Conservation (phyloP, 2,329 filamentous ascomycete genomes). For the Phyllosticta citribraziliensis region DNA sequence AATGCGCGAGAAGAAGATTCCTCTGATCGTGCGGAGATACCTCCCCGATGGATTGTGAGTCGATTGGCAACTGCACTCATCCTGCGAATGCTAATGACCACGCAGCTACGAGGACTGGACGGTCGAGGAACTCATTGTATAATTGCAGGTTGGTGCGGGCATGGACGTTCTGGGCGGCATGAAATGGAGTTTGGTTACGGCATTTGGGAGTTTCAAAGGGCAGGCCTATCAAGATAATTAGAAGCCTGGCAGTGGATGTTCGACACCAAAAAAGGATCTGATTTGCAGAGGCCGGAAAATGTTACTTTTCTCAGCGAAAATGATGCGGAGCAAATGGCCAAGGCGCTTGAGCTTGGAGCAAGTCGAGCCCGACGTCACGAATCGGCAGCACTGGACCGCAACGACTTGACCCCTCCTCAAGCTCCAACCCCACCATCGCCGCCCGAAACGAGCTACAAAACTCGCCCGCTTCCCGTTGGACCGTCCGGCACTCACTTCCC, state of each 20-base stretch:
- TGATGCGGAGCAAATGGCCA: conserved; percentile 7
- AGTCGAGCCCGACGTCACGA: conserved; percentile 6
- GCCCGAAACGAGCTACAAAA: conserved; percentile 8
- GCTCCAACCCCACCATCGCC: conserved; percentile 8
- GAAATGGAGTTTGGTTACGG: conserved; percentile 23
- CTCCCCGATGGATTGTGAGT: conserved; percentile 92
- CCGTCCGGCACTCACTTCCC: not conserved
- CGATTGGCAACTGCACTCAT: not conserved
- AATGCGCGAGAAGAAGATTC: conserved; percentile 96
- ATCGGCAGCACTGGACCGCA: not conserved
- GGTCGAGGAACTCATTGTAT: conserved; percentile 74
- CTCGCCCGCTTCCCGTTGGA: not conserved
- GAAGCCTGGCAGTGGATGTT: not conserved
- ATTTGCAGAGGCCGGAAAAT: conserved; percentile 1
- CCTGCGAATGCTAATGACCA: not conserved
- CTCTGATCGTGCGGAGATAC: conserved; percentile 87
- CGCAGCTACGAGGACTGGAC: conserved; percentile 96
- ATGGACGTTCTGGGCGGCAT: conserved; percentile 11
- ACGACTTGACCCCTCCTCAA: conserved; percentile 4
- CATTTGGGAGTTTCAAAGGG: conserved; percentile 22
- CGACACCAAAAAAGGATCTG: not conserved
- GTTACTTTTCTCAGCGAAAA: conserved; percentile 7
- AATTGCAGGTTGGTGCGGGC: conserved; percentile 4
- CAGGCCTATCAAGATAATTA: conserved; percentile 18
- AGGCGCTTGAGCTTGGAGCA: not conserved